Evolutionary conservation across 2,329 filamentous ascomycete genomes (phyloP).

Genomic region (Pseudofabraea citricarpa): DNA sequence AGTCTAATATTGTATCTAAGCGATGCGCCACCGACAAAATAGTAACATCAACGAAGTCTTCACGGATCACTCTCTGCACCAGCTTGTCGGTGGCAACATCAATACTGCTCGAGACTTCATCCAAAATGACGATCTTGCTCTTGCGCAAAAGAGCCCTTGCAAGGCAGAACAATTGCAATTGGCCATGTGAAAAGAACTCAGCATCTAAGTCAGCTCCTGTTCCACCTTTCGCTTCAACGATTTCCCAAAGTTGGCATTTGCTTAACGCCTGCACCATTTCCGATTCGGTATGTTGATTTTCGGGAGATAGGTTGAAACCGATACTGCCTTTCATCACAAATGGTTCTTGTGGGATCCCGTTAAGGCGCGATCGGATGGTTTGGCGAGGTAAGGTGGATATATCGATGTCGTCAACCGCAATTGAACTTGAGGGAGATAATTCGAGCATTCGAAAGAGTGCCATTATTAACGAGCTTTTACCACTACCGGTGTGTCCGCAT

Average conservation of each 20-base stretch:
- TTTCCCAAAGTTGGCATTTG: slow-evolving; percentile 37
- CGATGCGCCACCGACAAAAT: slow-evolving; percentile 29
- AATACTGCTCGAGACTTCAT: slow-evolving; percentile 22
- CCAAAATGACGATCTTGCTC: slow-evolving; percentile 26
- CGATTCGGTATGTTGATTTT: slow-evolving; percentile 28
- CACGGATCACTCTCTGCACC: slow-evolving; percentile 46
- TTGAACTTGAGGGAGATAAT: slow-evolving; percentile 28
- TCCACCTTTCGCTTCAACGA: slow-evolving; percentile 32
- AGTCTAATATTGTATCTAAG: slow-evolving; percentile 34
- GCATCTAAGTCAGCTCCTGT: slow-evolving; percentile 30
- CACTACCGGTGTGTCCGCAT: slow-evolving; percentile 47
- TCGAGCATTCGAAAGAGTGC: slow-evolving; percentile 44
- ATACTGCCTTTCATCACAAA: slow-evolving; percentile 39
- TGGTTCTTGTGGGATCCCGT: slow-evolving; percentile 44
- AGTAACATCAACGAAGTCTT: slow-evolving; percentile 45
- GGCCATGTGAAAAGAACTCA: slow-evolving; percentile 34
- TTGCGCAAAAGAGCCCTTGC: slow-evolving; percentile 35
- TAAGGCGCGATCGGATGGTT: slow-evolving; percentile 36
- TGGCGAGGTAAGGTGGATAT: slow-evolving; percentile 36
- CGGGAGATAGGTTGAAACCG: slow-evolving; percentile 42
- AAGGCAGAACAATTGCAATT: slow-evolving; percentile 42
- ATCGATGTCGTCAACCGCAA: slow-evolving; percentile 36
- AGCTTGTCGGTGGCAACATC: slow-evolving; percentile 49
- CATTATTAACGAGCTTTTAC: slow-evolving; percentile 44
- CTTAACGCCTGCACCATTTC: slow-evolving; percentile 36